These are phyloP conservation scores for Sphaceloma murrayae DNA, from an alignment of 2,329 filamentous ascomycete species.

Conservation along the genomic window DNA sequence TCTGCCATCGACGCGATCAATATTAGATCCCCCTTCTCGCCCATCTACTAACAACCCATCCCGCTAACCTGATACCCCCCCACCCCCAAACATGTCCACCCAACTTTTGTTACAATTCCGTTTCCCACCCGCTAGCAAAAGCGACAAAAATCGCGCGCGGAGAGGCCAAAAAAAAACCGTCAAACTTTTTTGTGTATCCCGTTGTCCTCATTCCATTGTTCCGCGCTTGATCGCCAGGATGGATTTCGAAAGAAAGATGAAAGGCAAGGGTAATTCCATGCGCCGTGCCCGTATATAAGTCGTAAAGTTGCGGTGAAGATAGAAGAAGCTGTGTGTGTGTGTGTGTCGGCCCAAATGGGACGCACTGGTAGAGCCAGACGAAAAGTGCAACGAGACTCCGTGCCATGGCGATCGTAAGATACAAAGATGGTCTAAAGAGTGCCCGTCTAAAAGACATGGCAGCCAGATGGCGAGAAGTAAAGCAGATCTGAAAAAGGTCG, in stretches of 20 bases:
- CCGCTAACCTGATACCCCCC: too few relatives aligned
- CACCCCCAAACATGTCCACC: too few relatives aligned
- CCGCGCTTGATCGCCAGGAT: too few relatives aligned
- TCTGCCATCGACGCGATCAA: too few relatives aligned
- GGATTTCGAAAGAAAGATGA: not conserved
- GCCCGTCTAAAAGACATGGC: constrained; percentile 1
- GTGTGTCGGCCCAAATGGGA: too few relatives aligned
- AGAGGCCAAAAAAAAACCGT: not conserved
- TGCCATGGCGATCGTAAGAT: constrained; percentile 8
- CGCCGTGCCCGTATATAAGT: not conserved
- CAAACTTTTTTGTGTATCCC: constrained; percentile 12
- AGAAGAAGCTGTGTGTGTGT: too few relatives aligned
- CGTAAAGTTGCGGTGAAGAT: too few relatives aligned
- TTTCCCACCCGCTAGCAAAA: too few relatives aligned
- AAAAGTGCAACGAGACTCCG: not conserved
- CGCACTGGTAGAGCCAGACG: not conserved
- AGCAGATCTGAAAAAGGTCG: constrained; percentile 5
- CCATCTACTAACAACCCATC: too few relatives aligned
- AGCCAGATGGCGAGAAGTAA: constrained; percentile 6
- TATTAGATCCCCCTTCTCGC: too few relatives aligned
- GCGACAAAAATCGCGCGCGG: not conserved
- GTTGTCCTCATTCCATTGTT: too few relatives aligned
- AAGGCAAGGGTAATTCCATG: too few relatives aligned
- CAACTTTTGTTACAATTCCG: constrained; percentile 12
- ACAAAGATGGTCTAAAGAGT: constrained; percentile 11